Evolutionary conservation across 805 yeast species (phyloP), one percentile per base, ranked within the genome.

Genomic region (Candida odintsovae): DNA sequence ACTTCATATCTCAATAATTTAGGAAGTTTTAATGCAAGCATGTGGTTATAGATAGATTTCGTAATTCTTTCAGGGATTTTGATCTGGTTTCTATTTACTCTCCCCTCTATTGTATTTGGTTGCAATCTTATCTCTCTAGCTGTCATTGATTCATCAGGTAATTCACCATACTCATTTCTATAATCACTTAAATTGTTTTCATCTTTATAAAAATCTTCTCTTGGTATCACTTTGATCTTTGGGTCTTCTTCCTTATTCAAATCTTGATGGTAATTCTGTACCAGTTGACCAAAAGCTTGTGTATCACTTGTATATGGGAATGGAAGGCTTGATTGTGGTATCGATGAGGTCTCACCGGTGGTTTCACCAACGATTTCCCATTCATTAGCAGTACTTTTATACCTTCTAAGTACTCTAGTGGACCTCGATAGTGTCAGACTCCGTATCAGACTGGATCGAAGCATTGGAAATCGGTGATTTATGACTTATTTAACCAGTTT

Each of bases 1-100:
- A 82, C 89, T 11, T 80, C 72, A 46, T 76, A 76, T 46, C 90
- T 72, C 41, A 90, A 62, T 38, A 74, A 70, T 52, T 75, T 83
- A 0, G 96, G 96, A 4, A 73, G 66, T 41, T 80, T 73, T n/a
- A 72, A 63, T 8, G 76, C 68, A 45, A 83, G 57, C 46, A 90
- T 83, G 56, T 86, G 76, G 53, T 83, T 76, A 50, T 79, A 75
- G 38, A 90, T 83, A 0, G 76, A 73, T 31, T 74, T 69, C 1
- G 88, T 66, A 4, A 90, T 69, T 4, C 59, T 66, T 1, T 67
- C 65, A 0, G 95, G 95, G 16, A 90, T 59, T 42, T 63, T 65
- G 6, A 83, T 62, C 44, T 78, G 81, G 3, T 63, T 56, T 42
- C 80, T 71, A 19, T 61, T 59, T 38, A 76, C 77, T 48, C 82